phyloP scores from a whole-genome alignment of 768 basidiomycete genomes.

The Suillus fuscotomentosus region DNA sequence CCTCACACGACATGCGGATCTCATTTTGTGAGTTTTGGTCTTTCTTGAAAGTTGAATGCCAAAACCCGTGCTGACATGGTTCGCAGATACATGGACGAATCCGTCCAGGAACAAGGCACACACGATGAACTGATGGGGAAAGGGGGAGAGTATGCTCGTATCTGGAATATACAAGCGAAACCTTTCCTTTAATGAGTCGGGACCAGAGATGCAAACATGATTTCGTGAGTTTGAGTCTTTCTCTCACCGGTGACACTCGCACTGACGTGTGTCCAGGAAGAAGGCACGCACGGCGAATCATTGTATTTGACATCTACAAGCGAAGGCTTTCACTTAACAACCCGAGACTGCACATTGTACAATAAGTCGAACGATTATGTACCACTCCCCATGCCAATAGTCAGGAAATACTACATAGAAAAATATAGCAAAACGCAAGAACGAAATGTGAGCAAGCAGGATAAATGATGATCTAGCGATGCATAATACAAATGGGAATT shows the following conservation, averaged over 20 bases:
- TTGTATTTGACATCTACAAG: too few relatives aligned
- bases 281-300: conserved; percentile 63
- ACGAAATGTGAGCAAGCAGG: too few relatives aligned
- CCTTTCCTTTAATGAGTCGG: too few relatives aligned
- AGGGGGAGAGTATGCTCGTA: conserved; percentile 66
- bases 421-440: too few relatives aligned
- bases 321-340: too few relatives aligned
- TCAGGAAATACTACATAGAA: too few relatives aligned
- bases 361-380: too few relatives aligned
- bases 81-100: conserved; percentile 65
- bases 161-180: conserved; percentile 70
- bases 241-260: not conserved
- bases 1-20: conserved; percentile 66
- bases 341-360: too few relatives aligned
- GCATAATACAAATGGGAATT: conserved; percentile 1
- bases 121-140: conserved; percentile 55
- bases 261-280: conserved; percentile 44
- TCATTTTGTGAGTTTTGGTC: conserved; percentile 51
- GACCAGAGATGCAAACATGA: too few relatives aligned
- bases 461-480: too few relatives aligned
- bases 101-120: conserved; percentile 65
- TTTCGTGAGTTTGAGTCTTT: not conserved
- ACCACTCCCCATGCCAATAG: too few relatives aligned
- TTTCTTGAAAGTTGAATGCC: too few relatives aligned
- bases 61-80: not conserved